These are phyloP conservation scores for Melampsora occidentalis DNA, from an alignment of 1,284 basidiomycete genomes.

Conservation along the genomic window DNA sequence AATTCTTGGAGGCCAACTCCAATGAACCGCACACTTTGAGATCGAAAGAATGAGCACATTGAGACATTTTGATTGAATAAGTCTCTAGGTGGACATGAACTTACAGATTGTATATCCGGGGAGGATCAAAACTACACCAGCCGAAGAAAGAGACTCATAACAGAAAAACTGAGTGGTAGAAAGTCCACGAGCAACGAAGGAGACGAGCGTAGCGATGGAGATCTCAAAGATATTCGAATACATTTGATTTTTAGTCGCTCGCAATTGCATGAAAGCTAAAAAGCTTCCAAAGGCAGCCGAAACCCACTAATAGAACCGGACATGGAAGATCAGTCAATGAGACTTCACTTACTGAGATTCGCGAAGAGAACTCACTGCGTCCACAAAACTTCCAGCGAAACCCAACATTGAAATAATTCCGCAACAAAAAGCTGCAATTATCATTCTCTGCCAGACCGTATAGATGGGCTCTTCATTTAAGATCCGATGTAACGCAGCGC, in stretches of 20 bases:
- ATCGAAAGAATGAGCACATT: conserved; percentile 1
- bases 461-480: conserved; percentile 59
- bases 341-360: not conserved
- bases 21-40: conserved; percentile 67
- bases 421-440: conserved; percentile 69
- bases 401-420: conserved; percentile 71
- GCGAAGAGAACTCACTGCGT: conserved; percentile 58
- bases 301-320: conserved; percentile 59
- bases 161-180: conserved; percentile 74
- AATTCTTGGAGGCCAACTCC: conserved; percentile 81
- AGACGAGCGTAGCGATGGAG: conserved; percentile 73
- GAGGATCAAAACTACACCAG: conserved; percentile 54
- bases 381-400: conserved; percentile 75
- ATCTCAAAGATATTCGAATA: conserved; percentile 88
- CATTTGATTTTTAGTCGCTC: conserved; percentile 72
- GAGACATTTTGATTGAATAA: conserved; percentile 26
- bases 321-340: not conserved
- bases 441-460: conserved; percentile 63
- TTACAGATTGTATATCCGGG: conserved; percentile 71
- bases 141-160: conserved; percentile 59
- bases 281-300: conserved; percentile 68
- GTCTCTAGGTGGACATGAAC: conserved; percentile 50
- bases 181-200: conserved; percentile 71
- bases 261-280: conserved; percentile 71
- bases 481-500: conserved; percentile 62